These are phyloP conservation scores for Candida awuae DNA, from an alignment of 805 yeast genomes.

Conservation along the genomic window DNA sequence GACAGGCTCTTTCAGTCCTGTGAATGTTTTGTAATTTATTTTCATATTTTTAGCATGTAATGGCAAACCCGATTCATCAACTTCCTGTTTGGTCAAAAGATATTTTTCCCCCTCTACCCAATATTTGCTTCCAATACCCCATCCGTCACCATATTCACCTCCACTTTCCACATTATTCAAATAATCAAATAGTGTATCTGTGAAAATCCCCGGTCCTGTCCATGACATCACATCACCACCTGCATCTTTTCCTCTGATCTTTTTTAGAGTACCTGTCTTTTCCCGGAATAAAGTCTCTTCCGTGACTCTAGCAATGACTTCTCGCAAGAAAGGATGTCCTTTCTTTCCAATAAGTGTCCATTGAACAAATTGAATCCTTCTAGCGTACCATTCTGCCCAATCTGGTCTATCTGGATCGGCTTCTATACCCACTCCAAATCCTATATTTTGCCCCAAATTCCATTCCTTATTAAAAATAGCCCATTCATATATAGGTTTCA, in stretches of 20 bases:
- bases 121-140: slow-evolving; percentile 26
- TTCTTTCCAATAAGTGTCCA: slow-evolving; percentile 89
- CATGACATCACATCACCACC: slow-evolving; percentile 84
- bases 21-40: slow-evolving; percentile 58
- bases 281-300: slow-evolving; percentile 58
- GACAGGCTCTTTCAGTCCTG: slow-evolving; percentile 47
- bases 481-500: slow-evolving; percentile 74
- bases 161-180: slow-evolving; percentile 49
- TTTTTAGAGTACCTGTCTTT: slow-evolving; percentile 36
- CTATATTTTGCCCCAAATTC: slow-evolving; percentile 25
- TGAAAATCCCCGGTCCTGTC: slow-evolving; percentile 97
- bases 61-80: slow-evolving; percentile 20
- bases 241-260: slow-evolving; percentile 47
- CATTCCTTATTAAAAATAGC: slow-evolving; percentile 37
- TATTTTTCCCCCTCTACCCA: slow-evolving; percentile 21
- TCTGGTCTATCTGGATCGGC: slow-evolving; percentile 96
- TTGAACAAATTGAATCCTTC: slow-evolving; percentile 91
- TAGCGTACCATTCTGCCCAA: slow-evolving; percentile 89
- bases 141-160: slow-evolving; percentile 28
- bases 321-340: slow-evolving; percentile 87
- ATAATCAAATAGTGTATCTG: slow-evolving; percentile 77
- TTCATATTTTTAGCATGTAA: slow-evolving; percentile 17
- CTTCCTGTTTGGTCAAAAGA: slow-evolving; percentile 17
- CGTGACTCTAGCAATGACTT: slow-evolving; percentile 70
- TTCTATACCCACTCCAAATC: slow-evolving; percentile 84